These are phyloP conservation scores for Syzygium grande DNA, from an alignment of 345 rosid species.

Conservation along the genomic window DNA sequence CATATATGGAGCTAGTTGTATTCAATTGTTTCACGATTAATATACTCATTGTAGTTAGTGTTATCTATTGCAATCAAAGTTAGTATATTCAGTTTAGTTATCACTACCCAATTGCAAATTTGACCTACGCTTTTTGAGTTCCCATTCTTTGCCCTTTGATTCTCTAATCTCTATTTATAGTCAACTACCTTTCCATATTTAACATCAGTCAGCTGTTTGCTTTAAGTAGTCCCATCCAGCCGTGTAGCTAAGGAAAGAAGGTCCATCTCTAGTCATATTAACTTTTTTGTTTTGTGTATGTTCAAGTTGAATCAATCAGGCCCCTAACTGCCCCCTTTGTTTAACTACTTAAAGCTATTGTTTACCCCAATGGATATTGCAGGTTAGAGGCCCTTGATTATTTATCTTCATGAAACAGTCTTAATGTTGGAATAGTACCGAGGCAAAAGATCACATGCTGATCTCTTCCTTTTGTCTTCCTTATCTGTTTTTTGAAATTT, in stretches of 20 bases:
- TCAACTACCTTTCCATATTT: neutral
- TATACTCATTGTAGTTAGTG: neutral
- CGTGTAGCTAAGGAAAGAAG: neutral
- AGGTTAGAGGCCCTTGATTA: neutral
- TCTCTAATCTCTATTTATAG: neutral
- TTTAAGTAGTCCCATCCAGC: neutral
- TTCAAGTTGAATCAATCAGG: neutral
- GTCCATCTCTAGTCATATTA: neutral
- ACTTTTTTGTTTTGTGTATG: neutral
- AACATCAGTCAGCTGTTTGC: neutral
- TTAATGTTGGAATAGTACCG: neutral
- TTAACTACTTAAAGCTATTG: neutral
- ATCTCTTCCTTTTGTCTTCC: neutral
- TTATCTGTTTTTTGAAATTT: neutral
- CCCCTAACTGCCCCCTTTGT: neutral
- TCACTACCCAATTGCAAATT: neutral
- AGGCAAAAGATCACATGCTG: neutral
- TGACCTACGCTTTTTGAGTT: neutral
- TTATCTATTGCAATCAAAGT: neutral
- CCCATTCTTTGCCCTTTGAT: neutral
- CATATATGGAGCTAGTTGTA: neutral
- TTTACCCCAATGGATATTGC: neutral
- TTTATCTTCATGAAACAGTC: neutral
- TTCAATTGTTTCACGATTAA: neutral
- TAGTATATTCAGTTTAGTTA: neutral